These are phyloP conservation scores for Vitis hybrid DNA, from an alignment of 177 flowering plant species.

Conservation along the genomic window DNA sequence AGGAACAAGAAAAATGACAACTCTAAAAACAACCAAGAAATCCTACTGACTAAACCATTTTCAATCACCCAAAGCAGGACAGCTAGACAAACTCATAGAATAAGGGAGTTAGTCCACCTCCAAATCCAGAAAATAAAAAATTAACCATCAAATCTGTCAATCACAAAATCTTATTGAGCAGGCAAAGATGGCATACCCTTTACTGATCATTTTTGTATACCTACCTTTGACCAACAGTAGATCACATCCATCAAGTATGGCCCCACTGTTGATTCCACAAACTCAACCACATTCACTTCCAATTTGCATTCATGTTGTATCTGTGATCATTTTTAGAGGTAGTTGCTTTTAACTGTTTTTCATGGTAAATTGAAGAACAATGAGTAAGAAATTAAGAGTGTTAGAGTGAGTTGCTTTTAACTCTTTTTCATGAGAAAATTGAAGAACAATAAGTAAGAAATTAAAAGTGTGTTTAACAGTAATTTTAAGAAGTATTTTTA, in stretches of 20 bases:
- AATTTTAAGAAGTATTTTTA: no score
- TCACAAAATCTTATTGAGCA: no score
- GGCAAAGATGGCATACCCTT: no score
- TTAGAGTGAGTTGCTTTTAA: not conserved
- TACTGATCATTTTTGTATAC: no score
- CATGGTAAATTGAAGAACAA: no score
- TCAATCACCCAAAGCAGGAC: no score
- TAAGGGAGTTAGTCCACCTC: no score
- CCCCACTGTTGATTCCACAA: slow-evolving; percentile 86
- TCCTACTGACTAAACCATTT: not conserved
- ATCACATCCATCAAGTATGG: slow-evolving; percentile 98
- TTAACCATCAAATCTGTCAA: no score
- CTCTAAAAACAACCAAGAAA: not conserved
- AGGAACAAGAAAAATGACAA: not conserved
- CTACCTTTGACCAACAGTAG: slow-evolving; percentile 93
- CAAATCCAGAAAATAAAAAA: no score
- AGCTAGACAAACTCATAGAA: no score
- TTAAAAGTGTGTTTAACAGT: not conserved
- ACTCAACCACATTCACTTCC: slow-evolving; percentile 90
- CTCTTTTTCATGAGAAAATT: not conserved
- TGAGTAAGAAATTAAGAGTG: no score
- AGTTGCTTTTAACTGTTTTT: no score
- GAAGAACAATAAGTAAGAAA: not conserved
- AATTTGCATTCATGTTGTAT: slow-evolving; percentile 97
- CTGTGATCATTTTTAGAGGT: slow-evolving; percentile 35